A percentile compares a stretch with the other conserved stretches of the same genome.
Conservation (phyloP, 75 land plant genomes). For the Sequoiadendron giganteum region DNA sequence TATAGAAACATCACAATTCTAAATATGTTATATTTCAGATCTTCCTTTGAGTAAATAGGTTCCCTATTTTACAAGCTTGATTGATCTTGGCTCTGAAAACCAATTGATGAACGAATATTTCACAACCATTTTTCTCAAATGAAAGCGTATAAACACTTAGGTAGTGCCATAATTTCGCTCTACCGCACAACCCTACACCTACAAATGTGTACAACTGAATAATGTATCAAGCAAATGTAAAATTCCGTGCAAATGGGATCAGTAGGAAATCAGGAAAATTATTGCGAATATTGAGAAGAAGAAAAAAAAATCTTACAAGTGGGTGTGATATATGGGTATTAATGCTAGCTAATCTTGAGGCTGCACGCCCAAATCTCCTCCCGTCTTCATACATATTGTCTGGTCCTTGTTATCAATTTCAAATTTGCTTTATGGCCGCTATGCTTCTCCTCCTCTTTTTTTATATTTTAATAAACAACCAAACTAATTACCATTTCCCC, state of each 20-base stretch:
- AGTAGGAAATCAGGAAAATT: too few species aligned
- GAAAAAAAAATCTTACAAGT: background rate
- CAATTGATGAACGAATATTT: background rate
- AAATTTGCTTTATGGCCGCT: background rate
- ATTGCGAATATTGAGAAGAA: too few species aligned
- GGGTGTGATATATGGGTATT: background rate
- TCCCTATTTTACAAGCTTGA: background rate
- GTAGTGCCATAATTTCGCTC: too few species aligned
- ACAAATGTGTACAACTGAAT: too few species aligned
- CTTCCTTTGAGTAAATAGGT: background rate
- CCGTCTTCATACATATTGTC: background rate
- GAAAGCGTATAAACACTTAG: too few species aligned
- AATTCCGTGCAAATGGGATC: too few species aligned
- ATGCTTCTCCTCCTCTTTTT: background rate
- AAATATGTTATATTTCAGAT: too few species aligned
- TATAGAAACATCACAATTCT: too few species aligned
- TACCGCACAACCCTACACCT: too few species aligned
- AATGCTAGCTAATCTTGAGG: constrained; percentile 2
- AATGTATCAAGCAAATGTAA: too few species aligned
- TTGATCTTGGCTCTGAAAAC: background rate
- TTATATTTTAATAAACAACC: too few species aligned
- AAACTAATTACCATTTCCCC: too few species aligned
- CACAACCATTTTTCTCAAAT: background rate
- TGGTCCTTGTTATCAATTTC: background rate
- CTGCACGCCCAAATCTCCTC: background rate